Base-by-base conservation (phyloP, 139 green algal genomes). In the Marvania coccoides region DNA sequence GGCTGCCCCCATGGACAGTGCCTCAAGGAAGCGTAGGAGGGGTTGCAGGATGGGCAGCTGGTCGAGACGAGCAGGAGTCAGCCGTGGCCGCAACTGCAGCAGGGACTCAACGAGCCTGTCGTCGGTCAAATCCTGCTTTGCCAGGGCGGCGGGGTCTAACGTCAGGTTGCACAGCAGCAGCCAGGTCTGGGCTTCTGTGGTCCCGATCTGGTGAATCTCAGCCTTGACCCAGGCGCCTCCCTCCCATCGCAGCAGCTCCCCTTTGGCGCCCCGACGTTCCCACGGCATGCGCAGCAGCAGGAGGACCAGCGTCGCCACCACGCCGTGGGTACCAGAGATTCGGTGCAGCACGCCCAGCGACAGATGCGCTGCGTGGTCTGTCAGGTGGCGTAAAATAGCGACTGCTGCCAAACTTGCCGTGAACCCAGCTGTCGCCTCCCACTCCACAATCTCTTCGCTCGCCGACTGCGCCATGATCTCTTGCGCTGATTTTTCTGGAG, bases 151-250 rank as follows among this genome's bases (percentile, higher is more conserved):
- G 0, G 86, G 78, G 54, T 95, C 88, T 34, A 90, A 80, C 47
- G 93, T 48, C 57, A 96, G 81, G 67, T 93, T 93, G 73, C 86
- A 80, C 38, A 96, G 38, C 33, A 83, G 70, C 53, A 96, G 81
- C 90, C 90, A 96, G 35, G 90, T 82, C 88, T 96, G 82, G 26
- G 59, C 15, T n/a, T n/a, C n/a, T 0, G 37, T 38, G 2, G 60
- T 62, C 53, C 70, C n/a, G n/a, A n/a, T n/a, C n/a, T n/a, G n/a
- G n/a, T n/a, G n/a, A n/a, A n/a, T n/a, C n/a, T n/a, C n/a, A n/a
- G n/a, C n/a, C n/a, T n/a, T n/a, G n/a, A n/a, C n/a, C n/a, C n/a
- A n/a, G n/a, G n/a, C n/a, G n/a, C n/a, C n/a, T n/a, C n/a, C n/a
- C n/a, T n/a, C n/a, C n/a, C n/a, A n/a, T n/a, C n/a, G n/a, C n/a